phyloP scores from a whole-genome alignment of 1,284 basidiomycete species.

The Chalciporus sp. region DNA sequence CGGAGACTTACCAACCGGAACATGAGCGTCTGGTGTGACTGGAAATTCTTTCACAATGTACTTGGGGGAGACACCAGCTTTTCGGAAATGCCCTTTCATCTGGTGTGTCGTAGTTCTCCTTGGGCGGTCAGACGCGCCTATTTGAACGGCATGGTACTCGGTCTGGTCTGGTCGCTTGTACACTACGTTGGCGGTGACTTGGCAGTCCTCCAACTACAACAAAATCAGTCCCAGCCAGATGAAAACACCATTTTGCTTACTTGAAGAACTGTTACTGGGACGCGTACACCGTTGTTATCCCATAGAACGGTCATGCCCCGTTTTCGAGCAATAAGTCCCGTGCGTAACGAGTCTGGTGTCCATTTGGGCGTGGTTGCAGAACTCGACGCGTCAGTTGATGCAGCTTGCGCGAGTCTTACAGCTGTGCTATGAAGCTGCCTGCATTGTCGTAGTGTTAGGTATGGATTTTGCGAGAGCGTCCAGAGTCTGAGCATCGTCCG shows the following conservation, averaged over 20 bases:
- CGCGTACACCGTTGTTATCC: conserved; percentile 85
- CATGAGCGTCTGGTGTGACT: conserved; percentile 85
- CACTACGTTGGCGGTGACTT: conserved; percentile 78
- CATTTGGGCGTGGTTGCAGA: conserved; percentile 55
- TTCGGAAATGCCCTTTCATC: conserved; percentile 87
- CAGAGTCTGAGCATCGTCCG: conserved; percentile 54
- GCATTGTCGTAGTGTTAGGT: conserved; percentile 38
- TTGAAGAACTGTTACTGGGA: conserved; percentile 95
- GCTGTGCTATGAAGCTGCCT: conserved; percentile 44
- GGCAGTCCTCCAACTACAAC: conserved; percentile 76
- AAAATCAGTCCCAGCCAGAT: conserved; percentile 10
- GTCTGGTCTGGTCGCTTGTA: conserved; percentile 64
- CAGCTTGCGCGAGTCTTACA: conserved; percentile 35
- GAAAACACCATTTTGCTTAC: conserved; percentile 46
- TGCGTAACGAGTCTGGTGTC: conserved; percentile 86
- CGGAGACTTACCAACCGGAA: conserved; percentile 71
- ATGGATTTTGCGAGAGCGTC: conserved; percentile 40
- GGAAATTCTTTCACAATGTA: conserved; percentile 89
- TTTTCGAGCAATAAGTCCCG: conserved; percentile 95
- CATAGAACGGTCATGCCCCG: conserved; percentile 95
- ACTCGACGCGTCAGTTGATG: conserved; percentile 29
- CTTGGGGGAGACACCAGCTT: conserved; percentile 85
- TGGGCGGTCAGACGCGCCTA: conserved; percentile 77
- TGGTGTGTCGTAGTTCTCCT: conserved; percentile 69
- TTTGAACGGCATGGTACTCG: conserved; percentile 84